Percentiles rank a stretch among this genome's conserved stretches.
phyloP scores from a whole-genome alignment of 176 grass and related monocot species.

The Oryza punctata region DNA sequence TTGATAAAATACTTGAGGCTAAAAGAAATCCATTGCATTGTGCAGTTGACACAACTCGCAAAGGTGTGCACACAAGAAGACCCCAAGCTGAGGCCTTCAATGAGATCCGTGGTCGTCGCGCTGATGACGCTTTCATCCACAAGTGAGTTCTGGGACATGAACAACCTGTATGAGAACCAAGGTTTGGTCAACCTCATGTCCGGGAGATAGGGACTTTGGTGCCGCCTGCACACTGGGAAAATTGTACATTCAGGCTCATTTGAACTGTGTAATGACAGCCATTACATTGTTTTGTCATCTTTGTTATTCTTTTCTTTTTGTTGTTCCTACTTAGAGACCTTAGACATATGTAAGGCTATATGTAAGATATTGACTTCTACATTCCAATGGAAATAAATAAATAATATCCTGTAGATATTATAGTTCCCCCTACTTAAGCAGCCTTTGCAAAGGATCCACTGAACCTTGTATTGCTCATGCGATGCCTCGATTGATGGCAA shows the following conservation, averaged over 20 bases:
- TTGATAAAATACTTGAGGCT: not conserved
- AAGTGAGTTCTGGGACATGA: conserved; percentile 82
- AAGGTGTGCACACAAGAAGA: conserved; percentile 82
- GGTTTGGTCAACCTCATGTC: conserved; percentile 73
- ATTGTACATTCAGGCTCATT: conserved; percentile 23
- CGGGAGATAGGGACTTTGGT: conserved; percentile 47
- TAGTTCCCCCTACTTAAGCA: not conserved
- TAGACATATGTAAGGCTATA: not conserved
- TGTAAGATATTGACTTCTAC: not conserved
- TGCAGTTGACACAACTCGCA: conserved; percentile 71
- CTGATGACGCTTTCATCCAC: conserved; percentile 78
- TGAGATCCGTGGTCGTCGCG: conserved; percentile 80
- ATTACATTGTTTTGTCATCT: not conserved
- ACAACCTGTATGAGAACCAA: conserved; percentile 57
- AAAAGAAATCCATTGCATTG: not conserved
- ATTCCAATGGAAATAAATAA: conserved; percentile 27
- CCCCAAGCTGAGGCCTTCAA: conserved; percentile 67
- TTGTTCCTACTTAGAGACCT: not conserved
- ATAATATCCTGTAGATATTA: not conserved
- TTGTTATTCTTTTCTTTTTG: not conserved
- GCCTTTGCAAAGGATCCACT: not conserved
- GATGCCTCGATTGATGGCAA: not conserved
- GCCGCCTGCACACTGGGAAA: not conserved
- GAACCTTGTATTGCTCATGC: not conserved
- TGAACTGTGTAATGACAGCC: not conserved